Evolutionary conservation across 345 rosid genomes (phyloP).

Genomic region (Gossypium turneri): DNA sequence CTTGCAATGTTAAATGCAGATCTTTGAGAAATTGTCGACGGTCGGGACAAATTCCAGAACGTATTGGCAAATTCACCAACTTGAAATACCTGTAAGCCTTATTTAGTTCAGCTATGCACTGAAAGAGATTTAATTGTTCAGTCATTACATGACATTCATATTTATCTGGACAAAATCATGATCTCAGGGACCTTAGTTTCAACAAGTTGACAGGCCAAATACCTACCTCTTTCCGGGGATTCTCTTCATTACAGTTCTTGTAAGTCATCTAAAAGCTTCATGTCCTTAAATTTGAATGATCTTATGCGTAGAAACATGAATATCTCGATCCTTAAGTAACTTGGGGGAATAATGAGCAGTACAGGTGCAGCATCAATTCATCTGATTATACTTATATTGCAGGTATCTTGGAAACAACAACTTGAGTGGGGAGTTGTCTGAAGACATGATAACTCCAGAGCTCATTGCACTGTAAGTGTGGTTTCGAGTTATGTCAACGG

Average conservation of each 20-base stretch:
- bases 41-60: conserved; percentile 45
- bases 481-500: not conserved
- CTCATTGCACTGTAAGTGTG: conserved; percentile 42
- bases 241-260: conserved; percentile 32
- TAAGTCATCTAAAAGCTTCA: conserved; percentile 20
- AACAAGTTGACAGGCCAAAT: conserved; percentile 50
- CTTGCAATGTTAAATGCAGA: conserved; percentile 25
- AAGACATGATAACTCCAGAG: conserved; percentile 27
- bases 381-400: conserved; percentile 9
- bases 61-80: conserved; percentile 29
- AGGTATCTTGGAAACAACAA: conserved; percentile 55
- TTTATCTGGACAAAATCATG: conserved; percentile 7
- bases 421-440: conserved; percentile 46
- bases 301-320: not conserved
- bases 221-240: conserved; percentile 37
- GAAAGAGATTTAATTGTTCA: not conserved
- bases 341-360: not conserved
- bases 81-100: conserved; percentile 39
- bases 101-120: not conserved
- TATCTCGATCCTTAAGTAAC: not conserved
- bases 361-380: not conserved
- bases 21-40: conserved; percentile 43
- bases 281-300: not conserved
- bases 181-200: conserved; percentile 54
- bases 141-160: not conserved